Conservation (phyloP, 2,329 filamentous ascomycete species). For the Berkeleyomyces rouxiae region DNA sequence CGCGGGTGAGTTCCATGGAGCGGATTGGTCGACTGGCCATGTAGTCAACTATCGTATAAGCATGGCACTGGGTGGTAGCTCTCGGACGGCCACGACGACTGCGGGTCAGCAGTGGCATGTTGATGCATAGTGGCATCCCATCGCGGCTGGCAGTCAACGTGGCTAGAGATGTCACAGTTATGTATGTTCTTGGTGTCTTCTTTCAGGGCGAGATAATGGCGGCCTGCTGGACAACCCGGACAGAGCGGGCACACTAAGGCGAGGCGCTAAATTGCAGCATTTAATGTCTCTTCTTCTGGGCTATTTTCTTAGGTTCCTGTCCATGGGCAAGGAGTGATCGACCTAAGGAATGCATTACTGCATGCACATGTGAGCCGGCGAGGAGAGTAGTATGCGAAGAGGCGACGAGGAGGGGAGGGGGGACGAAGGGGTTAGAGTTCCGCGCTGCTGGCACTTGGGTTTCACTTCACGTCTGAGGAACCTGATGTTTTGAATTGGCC, state of each 20-base stretch:
- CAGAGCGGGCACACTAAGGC: not conserved
- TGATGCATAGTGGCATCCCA: no score
- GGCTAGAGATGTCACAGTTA: no score
- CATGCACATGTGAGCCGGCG: not conserved
- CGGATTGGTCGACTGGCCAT: no score
- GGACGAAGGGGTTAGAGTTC: not conserved
- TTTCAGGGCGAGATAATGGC: not conserved
- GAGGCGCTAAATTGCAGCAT: not conserved
- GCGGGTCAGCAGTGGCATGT: not conserved
- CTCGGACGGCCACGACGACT: not conserved
- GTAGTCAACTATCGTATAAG: no score
- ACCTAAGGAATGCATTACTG: not conserved
- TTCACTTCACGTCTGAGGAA: no score
- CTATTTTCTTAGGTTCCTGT: conserved; percentile 1
- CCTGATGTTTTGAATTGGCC: no score
- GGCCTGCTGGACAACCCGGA: not conserved
- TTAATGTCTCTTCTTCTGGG: not conserved
- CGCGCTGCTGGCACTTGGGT: no score
- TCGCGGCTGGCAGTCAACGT: not conserved
- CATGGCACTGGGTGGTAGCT: no score
- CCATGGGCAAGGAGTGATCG: not conserved
- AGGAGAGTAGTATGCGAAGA: not conserved
- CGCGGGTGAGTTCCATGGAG: no score
- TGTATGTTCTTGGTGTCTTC: not conserved
- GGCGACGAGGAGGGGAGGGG: not conserved